A percentile compares a stretch with the other conserved stretches of the same genome.
phyloP scores from a whole-genome alignment of 345 rosid genomes.

The Triadica sebifera region DNA sequence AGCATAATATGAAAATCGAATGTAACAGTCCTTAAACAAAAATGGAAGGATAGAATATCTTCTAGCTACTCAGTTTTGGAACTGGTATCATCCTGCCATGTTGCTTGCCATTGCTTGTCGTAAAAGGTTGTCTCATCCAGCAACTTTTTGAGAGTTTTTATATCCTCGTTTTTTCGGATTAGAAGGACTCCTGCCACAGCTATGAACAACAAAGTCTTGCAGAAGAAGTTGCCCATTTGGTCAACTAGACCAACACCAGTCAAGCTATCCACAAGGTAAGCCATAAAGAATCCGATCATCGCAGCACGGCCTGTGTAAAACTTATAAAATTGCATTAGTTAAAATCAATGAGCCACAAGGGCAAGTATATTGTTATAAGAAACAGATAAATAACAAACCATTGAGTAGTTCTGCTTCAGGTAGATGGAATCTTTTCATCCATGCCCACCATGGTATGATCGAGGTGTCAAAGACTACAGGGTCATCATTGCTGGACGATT shows the following conservation, averaged over 20 bases:
- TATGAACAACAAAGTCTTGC: slow-evolving; percentile 82
- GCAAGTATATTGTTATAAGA: neutral
- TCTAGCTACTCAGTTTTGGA: slow-evolving; percentile 27
- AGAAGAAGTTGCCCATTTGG: slow-evolving; percentile 95
- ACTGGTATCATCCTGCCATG: slow-evolving; percentile 67
- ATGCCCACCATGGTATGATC: slow-evolving; percentile 93
- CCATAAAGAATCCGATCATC: slow-evolving; percentile 98
- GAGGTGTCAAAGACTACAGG: slow-evolving; percentile 83
- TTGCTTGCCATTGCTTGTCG: slow-evolving; percentile 96
- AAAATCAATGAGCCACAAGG: slow-evolving; percentile 1
- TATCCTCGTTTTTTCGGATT: slow-evolving; percentile 83
- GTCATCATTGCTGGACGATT: slow-evolving; percentile 69
- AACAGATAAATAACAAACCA: slow-evolving; percentile 41
- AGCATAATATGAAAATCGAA: neutral
- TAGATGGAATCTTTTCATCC: slow-evolving; percentile 88
- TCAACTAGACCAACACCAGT: slow-evolving; percentile 95
- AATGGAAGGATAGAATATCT: neutral
- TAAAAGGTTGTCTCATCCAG: slow-evolving; percentile 82
- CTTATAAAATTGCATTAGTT: slow-evolving; percentile 13
- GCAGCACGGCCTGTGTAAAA: slow-evolving; percentile 78
- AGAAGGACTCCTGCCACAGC: slow-evolving; percentile 81
- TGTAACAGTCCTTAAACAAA: neutral
- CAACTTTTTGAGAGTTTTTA: slow-evolving; percentile 63
- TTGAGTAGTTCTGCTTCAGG: slow-evolving; percentile 90
- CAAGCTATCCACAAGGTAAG: slow-evolving; percentile 89